phyloP scores from a whole-genome alignment of 345 rosid genomes.

The Excoecaria cochinchinensis region DNA sequence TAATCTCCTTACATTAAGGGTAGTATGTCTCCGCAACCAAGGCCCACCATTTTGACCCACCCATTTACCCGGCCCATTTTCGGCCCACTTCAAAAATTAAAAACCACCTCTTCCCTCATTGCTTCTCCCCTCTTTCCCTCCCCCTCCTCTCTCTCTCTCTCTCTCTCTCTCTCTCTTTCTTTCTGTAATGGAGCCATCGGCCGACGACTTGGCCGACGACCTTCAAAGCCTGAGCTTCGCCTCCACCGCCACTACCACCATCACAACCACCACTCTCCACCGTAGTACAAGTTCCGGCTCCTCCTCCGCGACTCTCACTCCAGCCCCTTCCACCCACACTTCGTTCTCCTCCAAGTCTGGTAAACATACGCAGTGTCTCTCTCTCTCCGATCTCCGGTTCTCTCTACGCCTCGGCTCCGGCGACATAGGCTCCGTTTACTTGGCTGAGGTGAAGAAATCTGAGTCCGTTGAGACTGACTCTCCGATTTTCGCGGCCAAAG shows the following conservation, averaged over 20 bases:
- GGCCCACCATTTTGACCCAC: neutral
- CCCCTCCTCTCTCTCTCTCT: neutral
- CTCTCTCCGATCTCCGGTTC: constrained; percentile 76
- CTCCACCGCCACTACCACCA: constrained; percentile 51
- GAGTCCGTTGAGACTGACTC: neutral
- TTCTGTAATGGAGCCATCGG: constrained; percentile 16
- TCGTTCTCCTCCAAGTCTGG: constrained; percentile 22
- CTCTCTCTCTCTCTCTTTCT: neutral
- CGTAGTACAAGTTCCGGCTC: constrained; percentile 75
- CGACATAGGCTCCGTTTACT: constrained; percentile 88
- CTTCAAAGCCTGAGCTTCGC: constrained; percentile 90
- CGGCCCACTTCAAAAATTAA: constrained; percentile 22
- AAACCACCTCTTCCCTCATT: neutral
- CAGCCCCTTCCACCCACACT: constrained; percentile 38
- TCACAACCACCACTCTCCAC: constrained; percentile 55
- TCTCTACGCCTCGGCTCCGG: constrained; percentile 86
- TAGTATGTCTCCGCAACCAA: neutral
- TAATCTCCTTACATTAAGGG: constrained; percentile 1
- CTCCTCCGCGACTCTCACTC: constrained; percentile 70
- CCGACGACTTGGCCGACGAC: constrained; percentile 76
- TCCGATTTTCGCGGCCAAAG: constrained; percentile 63
- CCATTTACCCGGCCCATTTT: neutral
- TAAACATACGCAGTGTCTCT: constrained; percentile 26
- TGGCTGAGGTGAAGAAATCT: constrained; percentile 59
- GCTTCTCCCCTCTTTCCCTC: neutral